Evolutionary conservation across 2,329 filamentous ascomycete species (phyloP).

Genomic region (Ophiostoma pallidulum): DNA sequence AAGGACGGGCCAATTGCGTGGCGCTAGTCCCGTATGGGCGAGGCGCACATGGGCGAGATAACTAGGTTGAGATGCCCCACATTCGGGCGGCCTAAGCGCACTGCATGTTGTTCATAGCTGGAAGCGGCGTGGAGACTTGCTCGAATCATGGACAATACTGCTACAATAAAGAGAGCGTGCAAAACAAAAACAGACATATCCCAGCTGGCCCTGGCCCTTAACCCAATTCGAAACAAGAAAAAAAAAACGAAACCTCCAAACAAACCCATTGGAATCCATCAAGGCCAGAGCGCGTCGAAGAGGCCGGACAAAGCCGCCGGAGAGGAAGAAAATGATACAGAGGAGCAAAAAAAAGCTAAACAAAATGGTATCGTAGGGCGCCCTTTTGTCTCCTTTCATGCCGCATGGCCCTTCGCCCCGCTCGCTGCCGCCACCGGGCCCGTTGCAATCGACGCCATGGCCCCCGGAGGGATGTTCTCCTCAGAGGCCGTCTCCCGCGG

Average conservation of each 20-base stretch:
- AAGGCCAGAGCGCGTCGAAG: not conserved
- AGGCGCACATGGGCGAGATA: not conserved
- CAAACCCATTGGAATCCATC: not conserved
- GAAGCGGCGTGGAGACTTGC: too few species aligned
- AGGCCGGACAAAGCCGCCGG: not conserved
- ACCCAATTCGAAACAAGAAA: too few species aligned
- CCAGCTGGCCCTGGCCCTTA: too few species aligned
- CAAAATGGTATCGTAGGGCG: slow-evolving; percentile 5
- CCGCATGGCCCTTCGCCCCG: not conserved
- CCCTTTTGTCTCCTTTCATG: not conserved
- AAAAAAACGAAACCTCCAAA: not conserved
- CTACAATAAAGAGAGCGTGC: not conserved
- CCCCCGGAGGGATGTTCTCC: not conserved
- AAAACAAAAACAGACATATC: not conserved
- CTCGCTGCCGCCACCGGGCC: not conserved
- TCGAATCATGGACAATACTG: not conserved
- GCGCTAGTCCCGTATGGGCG: not conserved
- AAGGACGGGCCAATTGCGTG: too few species aligned
- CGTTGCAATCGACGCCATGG: not conserved
- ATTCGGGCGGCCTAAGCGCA: too few species aligned
- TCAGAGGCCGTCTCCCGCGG: slow-evolving; percentile 22
- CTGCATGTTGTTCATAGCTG: too few species aligned
- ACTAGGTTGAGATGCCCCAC: not conserved
- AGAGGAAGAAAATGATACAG: not conserved
- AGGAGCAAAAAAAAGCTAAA: not conserved